These are phyloP conservation scores for Pseudophaeomoniella oleicola DNA, from an alignment of 2,329 filamentous ascomycete species.

Conservation along the genomic window DNA sequence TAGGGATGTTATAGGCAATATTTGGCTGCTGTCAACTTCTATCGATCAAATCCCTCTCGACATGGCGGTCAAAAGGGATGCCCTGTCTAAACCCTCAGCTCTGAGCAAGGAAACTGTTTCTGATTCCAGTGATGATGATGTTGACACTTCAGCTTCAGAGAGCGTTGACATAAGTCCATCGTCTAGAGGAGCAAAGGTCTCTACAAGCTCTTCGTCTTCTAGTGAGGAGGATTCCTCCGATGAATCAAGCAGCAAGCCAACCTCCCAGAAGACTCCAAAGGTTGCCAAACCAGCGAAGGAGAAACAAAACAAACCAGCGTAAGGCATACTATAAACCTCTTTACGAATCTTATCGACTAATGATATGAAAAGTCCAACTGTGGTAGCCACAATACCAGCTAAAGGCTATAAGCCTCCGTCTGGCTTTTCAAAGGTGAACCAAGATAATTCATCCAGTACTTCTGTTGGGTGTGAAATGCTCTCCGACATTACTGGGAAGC, in stretches of 20 bases:
- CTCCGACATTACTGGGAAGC: slow-evolving; percentile 24
- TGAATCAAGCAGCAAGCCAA: not conserved
- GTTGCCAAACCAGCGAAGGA: too few relatives aligned
- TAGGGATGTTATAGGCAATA: too few relatives aligned
- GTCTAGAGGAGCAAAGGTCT: not conserved
- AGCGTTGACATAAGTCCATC: too few relatives aligned
- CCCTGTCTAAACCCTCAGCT: not conserved
- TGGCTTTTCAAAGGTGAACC: slow-evolving; percentile 25
- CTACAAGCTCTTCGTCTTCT: not conserved
- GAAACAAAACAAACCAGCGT: too few relatives aligned
- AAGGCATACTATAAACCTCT: slow-evolving; percentile 1
- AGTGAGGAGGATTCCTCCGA: not conserved
- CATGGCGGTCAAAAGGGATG: not conserved
- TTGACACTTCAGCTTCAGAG: too few relatives aligned
- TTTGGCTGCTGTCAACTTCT: not conserved
- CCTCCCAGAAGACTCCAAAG: too few relatives aligned
- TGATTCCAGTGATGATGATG: not conserved
- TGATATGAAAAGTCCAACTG: slow-evolving; percentile 2
- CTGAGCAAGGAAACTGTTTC: not conserved
- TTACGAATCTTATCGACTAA: slow-evolving; percentile 3
- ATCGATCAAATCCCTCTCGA: not conserved
- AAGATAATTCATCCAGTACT: slow-evolving; percentile 15
- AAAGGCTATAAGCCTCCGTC: slow-evolving; percentile 25
- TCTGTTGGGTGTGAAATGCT: slow-evolving; percentile 19
- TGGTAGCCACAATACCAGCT: slow-evolving; percentile 10